Evolutionary conservation across 208 protist species (phyloP), one percentile per base, ranked within the genome.

Genomic region (Trypanosoma vivax): DNA sequence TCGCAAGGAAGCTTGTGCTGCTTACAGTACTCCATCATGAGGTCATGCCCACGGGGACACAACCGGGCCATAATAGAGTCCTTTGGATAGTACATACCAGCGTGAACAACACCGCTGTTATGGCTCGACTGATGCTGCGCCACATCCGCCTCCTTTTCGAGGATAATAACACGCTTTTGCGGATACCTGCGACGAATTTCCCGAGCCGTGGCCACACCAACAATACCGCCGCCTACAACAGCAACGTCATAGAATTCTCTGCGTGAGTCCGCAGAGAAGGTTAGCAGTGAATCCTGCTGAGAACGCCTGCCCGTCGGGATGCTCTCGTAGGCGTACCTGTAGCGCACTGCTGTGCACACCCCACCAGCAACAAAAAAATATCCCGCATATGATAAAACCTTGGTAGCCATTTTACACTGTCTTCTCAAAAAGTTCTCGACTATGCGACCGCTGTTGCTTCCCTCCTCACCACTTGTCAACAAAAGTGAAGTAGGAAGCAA

Each of bases 21-120:
- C 39, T 78, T 56, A 50, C 76, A 90, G 64, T 94, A 97, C 16
- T 90, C 74, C 52, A 91, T 86, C 47, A 94, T 90, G 29, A 93
- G 43, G 40, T 77, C 53, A 55, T 84, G 73, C 40, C 92, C 92
- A 28, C 82, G 67, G 2, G 83, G 76, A 67, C 92, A 97, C n/a
- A 95, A 65, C 6, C 70, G 69, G 13, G 88, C 75, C 75, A 89
- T 92, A 27, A 70, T 49, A 37, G 72, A 76, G 51, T 81, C 78
- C 9, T 79, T 78, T 30, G 67, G 69, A 68, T 97, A 95, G 60
- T 90, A 97, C 70, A 97, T 88, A 25, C 92, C 92, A n/a, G 76
- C 71, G 58, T 97, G 92, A 48, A 97, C 87, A 55, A 92, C 92
- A 50, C 86, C 86, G 68, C 78, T 91, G 71, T 94, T 95, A 73